Conservation (phyloP, 148 eudicot genomes). For the Vaccinium macrocarpon region DNA sequence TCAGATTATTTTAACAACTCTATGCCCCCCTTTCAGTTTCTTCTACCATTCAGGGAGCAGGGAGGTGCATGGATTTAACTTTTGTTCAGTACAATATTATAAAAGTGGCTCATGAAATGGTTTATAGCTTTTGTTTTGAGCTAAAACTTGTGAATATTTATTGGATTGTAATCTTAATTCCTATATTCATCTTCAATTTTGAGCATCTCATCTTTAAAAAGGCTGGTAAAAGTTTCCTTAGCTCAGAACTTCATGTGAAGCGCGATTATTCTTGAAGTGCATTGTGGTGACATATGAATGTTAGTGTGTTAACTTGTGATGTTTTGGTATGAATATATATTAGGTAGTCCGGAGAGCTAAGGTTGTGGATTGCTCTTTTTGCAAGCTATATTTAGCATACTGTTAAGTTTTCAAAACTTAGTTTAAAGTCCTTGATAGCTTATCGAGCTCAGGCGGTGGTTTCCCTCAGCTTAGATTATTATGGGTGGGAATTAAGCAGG, state of each 20-base stretch:
- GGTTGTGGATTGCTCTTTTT: background rate
- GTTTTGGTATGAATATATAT: background rate
- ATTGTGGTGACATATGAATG: too few species aligned
- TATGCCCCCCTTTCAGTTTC: constrained; percentile 4
- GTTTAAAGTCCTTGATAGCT: constrained; percentile 1
- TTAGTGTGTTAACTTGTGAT: background rate
- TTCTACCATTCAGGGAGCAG: background rate
- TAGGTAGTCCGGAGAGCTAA: background rate
- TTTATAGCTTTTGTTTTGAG: background rate
- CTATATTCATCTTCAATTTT: background rate
- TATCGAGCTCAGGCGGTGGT: background rate
- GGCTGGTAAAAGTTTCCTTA: background rate
- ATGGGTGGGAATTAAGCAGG: background rate
- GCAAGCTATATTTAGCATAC: background rate
- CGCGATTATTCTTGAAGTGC: background rate
- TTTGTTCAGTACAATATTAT: background rate
- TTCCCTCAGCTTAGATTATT: background rate
- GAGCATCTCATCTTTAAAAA: background rate
- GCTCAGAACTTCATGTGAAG: background rate
- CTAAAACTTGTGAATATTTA: background rate
- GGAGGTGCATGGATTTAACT: background rate
- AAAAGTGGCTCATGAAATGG: background rate
- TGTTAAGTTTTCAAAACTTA: background rate
- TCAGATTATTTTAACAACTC: background rate
- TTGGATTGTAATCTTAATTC: background rate